Conservation (phyloP, 306 rosid genomes). For the Senna tora region DNA sequence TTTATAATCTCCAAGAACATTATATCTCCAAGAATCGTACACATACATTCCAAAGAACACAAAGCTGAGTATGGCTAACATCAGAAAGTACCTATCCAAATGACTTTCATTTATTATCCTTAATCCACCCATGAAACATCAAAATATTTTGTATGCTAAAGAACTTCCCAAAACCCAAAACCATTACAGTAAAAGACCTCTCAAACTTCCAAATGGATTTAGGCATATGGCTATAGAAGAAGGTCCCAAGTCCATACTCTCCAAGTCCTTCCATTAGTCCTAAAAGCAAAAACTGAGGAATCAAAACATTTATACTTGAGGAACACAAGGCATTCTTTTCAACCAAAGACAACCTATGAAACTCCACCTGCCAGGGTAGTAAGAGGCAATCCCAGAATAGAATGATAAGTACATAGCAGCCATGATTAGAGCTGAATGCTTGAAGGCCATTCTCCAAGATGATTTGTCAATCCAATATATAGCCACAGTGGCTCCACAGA, state of each 20-base stretch:
- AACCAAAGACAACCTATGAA: neutral
- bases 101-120: neutral
- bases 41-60: neutral
- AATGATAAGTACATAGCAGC: too few species aligned
- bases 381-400: too few species aligned
- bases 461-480: too few species aligned
- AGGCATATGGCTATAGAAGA: neutral
- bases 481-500: too few species aligned
- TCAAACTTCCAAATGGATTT: neutral
- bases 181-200: neutral
- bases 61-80: neutral
- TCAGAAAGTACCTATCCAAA: neutral
- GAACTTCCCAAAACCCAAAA: neutral
- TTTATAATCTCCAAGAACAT: too few species aligned
- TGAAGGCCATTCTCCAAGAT: too few species aligned
- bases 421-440: too few species aligned
- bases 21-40: neutral
- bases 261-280: slow-evolving; percentile 8
- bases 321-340: neutral
- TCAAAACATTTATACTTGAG: neutral
- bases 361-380: slow-evolving; percentile 11
- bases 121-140: neutral
- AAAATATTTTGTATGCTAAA: neutral
- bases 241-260: neutral
- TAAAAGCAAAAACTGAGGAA: slow-evolving; percentile 4